These are phyloP conservation scores for Zygoascus ofunaensis DNA, from an alignment of 805 yeast species.

Conservation along the genomic window DNA sequence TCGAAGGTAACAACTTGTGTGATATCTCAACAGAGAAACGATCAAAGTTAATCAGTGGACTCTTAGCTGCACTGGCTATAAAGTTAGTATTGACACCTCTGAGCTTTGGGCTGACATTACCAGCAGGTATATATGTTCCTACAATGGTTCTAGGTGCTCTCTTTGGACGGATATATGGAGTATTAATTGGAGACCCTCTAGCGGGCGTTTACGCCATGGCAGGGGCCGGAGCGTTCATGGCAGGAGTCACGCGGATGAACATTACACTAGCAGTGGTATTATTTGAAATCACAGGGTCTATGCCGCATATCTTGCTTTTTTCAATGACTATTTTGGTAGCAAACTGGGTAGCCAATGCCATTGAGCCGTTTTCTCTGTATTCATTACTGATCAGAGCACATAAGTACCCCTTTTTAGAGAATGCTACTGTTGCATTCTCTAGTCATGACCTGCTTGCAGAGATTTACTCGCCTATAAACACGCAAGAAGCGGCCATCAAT, in stretches of 20 bases:
- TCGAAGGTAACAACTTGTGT: constrained; percentile 1
- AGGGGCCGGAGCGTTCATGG: constrained; percentile 92
- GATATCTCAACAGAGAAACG: neutral
- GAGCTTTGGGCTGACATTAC: constrained; percentile 50
- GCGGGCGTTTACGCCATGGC: constrained; percentile 93
- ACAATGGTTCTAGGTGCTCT: constrained; percentile 56
- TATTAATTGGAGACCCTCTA: constrained; percentile 56
- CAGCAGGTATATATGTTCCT: constrained; percentile 55
- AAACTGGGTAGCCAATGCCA: constrained; percentile 45
- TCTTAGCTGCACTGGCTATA: constrained; percentile 36
- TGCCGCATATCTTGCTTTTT: constrained; percentile 49
- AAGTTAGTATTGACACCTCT: constrained; percentile 41
- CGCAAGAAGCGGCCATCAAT: neutral
- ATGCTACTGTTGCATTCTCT: constrained; percentile 11
- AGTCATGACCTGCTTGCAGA: neutral
- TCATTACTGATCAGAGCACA: constrained; percentile 39
- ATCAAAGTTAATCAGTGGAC: constrained; percentile 19
- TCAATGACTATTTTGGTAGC: constrained; percentile 49
- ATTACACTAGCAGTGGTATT: constrained; percentile 88
- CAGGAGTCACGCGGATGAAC: constrained; percentile 90
- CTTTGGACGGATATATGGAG: constrained; percentile 44
- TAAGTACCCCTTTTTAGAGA: constrained; percentile 47
- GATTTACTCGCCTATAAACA: neutral
- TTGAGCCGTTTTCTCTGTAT: constrained; percentile 44
- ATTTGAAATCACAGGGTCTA: constrained; percentile 58